Evolutionary conservation across 495 filamentous ascomycete genomes (phyloP).

Genomic region (Neurospora terricola): DNA sequence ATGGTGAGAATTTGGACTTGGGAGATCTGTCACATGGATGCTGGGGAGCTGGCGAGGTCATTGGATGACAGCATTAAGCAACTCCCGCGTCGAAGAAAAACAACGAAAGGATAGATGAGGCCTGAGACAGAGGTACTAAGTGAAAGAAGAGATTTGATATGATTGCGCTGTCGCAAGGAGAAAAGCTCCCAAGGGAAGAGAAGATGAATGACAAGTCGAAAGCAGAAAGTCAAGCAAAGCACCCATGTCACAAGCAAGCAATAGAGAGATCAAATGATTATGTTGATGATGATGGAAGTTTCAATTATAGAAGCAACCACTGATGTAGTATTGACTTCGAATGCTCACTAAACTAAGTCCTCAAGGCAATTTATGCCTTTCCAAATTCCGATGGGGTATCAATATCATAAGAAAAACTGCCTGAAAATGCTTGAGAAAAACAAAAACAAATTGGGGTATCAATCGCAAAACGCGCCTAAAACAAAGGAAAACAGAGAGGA

Average conservation of each 20-base stretch:
- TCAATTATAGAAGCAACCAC: neutral
- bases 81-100: neutral
- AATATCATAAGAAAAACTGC: neutral
- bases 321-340: neutral
- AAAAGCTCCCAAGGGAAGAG: neutral
- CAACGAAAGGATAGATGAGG: neutral
- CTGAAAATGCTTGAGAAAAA: neutral
- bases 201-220: neutral
- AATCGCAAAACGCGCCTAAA: neutral
- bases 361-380: neutral
- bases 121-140: neutral
- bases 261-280: neutral
- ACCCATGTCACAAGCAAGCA: neutral
- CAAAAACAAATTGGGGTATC: neutral
- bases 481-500: neutral
- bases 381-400: neutral
- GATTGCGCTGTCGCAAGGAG: neutral
- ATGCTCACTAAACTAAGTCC: neutral
- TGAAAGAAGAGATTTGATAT: neutral
- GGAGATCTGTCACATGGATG: neutral
- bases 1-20: neutral
- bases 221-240: neutral
- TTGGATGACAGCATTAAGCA: neutral
- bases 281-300: neutral
- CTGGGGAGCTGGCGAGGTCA: neutral